Percentiles rank a stretch among this genome's conserved stretches.
Conservation (phyloP, 768 basidiomycete species). For the Russula foetens region DNA sequence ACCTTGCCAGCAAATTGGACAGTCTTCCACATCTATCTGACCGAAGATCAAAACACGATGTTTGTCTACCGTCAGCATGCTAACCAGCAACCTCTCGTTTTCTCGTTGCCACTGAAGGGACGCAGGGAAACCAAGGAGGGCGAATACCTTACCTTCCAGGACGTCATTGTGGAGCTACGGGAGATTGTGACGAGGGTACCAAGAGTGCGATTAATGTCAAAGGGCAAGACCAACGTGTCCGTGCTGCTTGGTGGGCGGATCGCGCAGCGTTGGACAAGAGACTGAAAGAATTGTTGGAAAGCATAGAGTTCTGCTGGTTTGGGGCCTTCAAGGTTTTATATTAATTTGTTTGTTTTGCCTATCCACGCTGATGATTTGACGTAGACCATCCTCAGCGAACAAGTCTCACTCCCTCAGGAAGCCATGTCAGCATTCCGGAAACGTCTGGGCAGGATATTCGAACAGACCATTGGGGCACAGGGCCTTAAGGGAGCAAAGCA, state of each 20-base stretch:
- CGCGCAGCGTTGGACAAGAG: constrained; percentile 69
- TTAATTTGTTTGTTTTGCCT: not conserved
- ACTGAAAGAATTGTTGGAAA: constrained; percentile 64
- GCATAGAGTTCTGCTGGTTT: constrained; percentile 94
- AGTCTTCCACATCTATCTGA: constrained; percentile 73
- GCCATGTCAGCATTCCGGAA: constrained; percentile 49
- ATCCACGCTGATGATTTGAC: not conserved
- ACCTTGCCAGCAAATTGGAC: constrained; percentile 73
- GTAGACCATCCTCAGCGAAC: constrained; percentile 57
- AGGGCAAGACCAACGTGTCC: constrained; percentile 53
- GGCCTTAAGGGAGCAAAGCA: constrained; percentile 56
- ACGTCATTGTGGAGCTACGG: constrained; percentile 61
- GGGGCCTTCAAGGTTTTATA: constrained; percentile 89
- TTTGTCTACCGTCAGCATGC: constrained; percentile 75
- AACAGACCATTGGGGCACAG: constrained; percentile 47
- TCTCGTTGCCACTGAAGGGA: constrained; percentile 84
- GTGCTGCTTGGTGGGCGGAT: constrained; percentile 81
- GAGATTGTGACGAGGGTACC: constrained; percentile 82
- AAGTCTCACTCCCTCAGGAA: constrained; percentile 34
- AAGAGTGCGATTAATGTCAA: constrained; percentile 65
- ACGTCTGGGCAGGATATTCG: constrained; percentile 71
- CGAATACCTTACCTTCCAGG: constrained; percentile 63
- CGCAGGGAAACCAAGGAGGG: constrained; percentile 69
- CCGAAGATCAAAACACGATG: constrained; percentile 74
- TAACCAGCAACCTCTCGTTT: constrained; percentile 57